Conservation (phyloP, 2,329 filamentous ascomycete genomes). For the Dactylellina drechsleri region DNA sequence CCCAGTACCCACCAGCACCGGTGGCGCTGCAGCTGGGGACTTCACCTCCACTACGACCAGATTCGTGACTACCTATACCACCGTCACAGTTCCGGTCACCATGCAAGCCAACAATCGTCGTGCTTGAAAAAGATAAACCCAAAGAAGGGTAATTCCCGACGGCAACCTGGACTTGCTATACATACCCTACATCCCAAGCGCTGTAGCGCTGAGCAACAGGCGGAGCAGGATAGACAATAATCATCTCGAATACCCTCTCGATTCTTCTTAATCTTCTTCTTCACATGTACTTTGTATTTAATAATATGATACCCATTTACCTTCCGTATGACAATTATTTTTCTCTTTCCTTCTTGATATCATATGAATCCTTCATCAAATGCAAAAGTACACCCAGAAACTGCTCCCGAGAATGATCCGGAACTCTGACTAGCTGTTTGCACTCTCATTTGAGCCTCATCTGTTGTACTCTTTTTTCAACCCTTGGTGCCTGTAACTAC, state of each 20-base stretch:
- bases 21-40: neutral
- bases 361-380: neutral
- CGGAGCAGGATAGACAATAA: neutral
- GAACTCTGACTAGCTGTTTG: neutral
- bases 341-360: no score
- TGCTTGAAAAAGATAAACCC: neutral
- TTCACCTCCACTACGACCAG: constrained; percentile 35
- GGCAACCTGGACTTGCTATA: neutral
- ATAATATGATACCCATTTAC: constrained; percentile 5
- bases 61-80: constrained; percentile 32
- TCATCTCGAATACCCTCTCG: no score
- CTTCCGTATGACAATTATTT: constrained; percentile 2
- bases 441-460: neutral
- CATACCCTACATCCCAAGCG: neutral
- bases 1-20: neutral
- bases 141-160: neutral
- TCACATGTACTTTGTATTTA: constrained; percentile 6
- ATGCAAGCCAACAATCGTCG: constrained; percentile 12
- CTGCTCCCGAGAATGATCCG: neutral
- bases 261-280: no score
- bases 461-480: no score
- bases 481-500: no score
- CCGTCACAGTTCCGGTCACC: constrained; percentile 29
- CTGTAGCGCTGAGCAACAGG: neutral
- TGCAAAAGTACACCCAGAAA: neutral